Percentiles rank a stretch among this genome's conserved stretches.
These are phyloP conservation scores for Xylariaceae sp. DNA, from an alignment of 2,329 filamentous ascomycete species.

Conservation along the genomic window DNA sequence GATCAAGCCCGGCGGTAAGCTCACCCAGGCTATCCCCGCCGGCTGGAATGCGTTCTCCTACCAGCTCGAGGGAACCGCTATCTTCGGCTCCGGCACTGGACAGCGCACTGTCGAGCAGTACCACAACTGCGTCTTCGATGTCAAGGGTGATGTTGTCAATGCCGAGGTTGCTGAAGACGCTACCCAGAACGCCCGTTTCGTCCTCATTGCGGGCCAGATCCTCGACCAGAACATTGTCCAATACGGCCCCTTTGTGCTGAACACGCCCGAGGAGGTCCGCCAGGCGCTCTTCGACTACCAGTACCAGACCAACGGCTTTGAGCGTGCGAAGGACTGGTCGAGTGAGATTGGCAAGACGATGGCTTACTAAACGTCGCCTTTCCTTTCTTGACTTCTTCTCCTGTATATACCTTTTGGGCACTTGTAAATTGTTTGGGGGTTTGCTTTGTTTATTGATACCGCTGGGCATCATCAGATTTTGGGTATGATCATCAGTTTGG, in stretches of 20 bases:
- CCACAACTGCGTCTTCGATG: conserved; percentile 86
- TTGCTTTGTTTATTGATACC: not conserved
- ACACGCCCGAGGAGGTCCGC: conserved; percentile 56
- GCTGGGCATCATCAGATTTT: not conserved
- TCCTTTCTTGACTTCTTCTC: not conserved
- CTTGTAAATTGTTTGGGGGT: not conserved
- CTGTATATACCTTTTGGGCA: not conserved
- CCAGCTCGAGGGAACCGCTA: conserved; percentile 66
- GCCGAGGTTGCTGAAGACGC: conserved; percentile 64
- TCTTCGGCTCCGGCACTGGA: conserved; percentile 52
- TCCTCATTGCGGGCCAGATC: conserved; percentile 65
- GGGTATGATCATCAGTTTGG: conserved; percentile 9
- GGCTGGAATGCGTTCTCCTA: conserved; percentile 92
- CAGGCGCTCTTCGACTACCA: conserved; percentile 64
- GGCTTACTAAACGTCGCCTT: conserved; percentile 20
- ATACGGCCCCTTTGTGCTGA: conserved; percentile 66
- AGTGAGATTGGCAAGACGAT: conserved; percentile 48
- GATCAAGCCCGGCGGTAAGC: conserved; percentile 70
- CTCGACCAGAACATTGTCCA: conserved; percentile 65
- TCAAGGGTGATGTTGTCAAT: conserved; percentile 69
- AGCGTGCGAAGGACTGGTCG: conserved; percentile 62
- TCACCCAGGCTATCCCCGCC: conserved; percentile 68
- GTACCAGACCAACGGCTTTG: conserved; percentile 61
- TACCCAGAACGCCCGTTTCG: conserved; percentile 44
- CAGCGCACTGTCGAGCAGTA: conserved; percentile 59